These are phyloP conservation scores for Abrus precatorius DNA, from an alignment of 306 rosid species.

Conservation along the genomic window DNA sequence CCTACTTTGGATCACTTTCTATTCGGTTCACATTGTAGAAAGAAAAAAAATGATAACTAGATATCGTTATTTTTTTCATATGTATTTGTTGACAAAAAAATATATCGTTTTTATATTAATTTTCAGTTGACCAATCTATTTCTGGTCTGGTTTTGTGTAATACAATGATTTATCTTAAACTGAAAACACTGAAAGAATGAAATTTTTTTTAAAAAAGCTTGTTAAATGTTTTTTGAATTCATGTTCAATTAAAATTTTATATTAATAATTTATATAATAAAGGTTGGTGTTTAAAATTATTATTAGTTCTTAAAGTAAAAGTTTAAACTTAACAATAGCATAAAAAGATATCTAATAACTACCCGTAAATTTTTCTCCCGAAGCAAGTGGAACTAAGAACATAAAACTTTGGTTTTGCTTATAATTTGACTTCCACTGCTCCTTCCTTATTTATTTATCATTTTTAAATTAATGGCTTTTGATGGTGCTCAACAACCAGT, in stretches of 20 bases:
- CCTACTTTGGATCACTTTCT: background rate
- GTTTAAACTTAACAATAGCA: too few species aligned
- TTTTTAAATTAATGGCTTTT: slow-evolving; percentile 18
- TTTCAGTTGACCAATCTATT: slow-evolving; percentile 15
- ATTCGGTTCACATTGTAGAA: too few species aligned
- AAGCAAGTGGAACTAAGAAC: background rate
- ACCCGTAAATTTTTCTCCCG: too few species aligned
- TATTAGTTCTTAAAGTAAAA: too few species aligned
- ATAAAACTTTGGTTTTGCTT: background rate
- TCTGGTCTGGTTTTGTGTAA: background rate
- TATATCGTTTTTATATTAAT: background rate
- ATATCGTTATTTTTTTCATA: background rate
- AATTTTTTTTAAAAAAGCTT: too few species aligned
- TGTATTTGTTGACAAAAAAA: too few species aligned
- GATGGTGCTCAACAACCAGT: slow-evolving; percentile 30
- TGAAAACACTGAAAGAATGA: slow-evolving; percentile 1
- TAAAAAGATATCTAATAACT: too few species aligned
- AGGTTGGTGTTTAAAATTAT: too few species aligned
- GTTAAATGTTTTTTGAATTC: too few species aligned
- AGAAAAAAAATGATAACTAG: background rate
- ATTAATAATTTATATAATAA: too few species aligned
- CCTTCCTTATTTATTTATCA: background rate
- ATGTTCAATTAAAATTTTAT: too few species aligned
- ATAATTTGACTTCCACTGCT: slow-evolving; percentile 42
- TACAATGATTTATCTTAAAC: slow-evolving; percentile 30